Conservation (phyloP, 768 basidiomycete genomes). For the Lanmaoa pseudosensibilis region DNA sequence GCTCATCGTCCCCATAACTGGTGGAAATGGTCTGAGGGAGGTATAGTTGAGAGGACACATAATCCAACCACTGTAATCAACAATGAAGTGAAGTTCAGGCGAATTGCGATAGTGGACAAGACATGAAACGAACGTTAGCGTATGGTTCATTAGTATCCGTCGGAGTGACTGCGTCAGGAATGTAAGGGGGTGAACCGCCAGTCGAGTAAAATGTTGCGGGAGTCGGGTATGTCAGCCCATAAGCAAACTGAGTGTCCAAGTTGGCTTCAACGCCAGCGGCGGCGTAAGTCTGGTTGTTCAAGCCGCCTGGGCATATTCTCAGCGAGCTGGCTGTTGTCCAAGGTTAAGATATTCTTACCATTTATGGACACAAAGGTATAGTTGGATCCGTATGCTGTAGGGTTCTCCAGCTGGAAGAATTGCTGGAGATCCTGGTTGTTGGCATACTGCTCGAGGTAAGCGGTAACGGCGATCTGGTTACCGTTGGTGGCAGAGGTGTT, state of each 20-base stretch:
- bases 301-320: constrained; percentile 45
- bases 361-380: constrained; percentile 57
- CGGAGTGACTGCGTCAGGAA: constrained; percentile 43
- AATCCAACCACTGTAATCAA: constrained; percentile 58
- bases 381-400: constrained; percentile 47
- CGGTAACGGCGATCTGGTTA: constrained; percentile 56
- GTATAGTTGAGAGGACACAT: constrained; percentile 44
- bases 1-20: constrained; percentile 73
- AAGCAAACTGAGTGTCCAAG: constrained; percentile 67
- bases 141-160: constrained; percentile 53
- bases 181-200: constrained; percentile 59
- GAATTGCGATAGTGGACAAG: background rate
- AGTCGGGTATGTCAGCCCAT: constrained; percentile 63
- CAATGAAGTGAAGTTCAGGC: background rate
- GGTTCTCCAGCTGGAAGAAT: constrained; percentile 51
- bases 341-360: constrained; percentile 35
- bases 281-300: constrained; percentile 54
- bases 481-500: constrained; percentile 40
- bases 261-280: constrained; percentile 64
- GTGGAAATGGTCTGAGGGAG: constrained; percentile 66
- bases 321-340: constrained; percentile 2
- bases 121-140: constrained; percentile 32
- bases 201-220: constrained; percentile 62
- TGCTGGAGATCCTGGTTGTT: constrained; percentile 51
- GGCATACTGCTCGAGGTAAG: constrained; percentile 54